Percentiles rank a stretch among this genome's conserved stretches.
phyloP scores from a whole-genome alignment of 2,329 filamentous ascomycete species.

The Graphiopsis chlorocephala region DNA sequence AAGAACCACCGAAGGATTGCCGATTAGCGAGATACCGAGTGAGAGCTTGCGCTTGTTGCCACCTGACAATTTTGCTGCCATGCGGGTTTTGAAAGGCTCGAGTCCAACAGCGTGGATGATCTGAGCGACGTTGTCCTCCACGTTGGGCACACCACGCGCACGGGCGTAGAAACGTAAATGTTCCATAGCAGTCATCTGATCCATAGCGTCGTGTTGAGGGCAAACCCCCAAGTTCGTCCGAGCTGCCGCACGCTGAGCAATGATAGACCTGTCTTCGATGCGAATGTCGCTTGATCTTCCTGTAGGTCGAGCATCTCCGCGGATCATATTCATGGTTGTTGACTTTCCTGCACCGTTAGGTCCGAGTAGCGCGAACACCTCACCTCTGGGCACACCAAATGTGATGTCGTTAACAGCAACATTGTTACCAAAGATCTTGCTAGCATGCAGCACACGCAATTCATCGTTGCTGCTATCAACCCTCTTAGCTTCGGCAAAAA shows the following conservation, averaged over 20 bases:
- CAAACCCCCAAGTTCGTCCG: slow-evolving; percentile 83
- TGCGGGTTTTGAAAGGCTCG: slow-evolving; percentile 65
- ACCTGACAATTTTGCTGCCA: slow-evolving; percentile 77
- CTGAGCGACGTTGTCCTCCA: slow-evolving; percentile 73
- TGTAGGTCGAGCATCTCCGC: slow-evolving; percentile 79
- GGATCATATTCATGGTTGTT: slow-evolving; percentile 82
- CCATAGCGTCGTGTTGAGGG: slow-evolving; percentile 73
- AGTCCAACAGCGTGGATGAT: slow-evolving; percentile 81
- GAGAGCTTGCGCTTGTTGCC: slow-evolving; percentile 93
- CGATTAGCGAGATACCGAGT: slow-evolving; percentile 86
- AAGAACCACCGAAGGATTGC: slow-evolving; percentile 81
- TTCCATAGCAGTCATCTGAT: slow-evolving; percentile 84
- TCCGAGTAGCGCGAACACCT: slow-evolving; percentile 85
- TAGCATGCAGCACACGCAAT: slow-evolving; percentile 74
- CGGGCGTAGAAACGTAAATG: slow-evolving; percentile 86
- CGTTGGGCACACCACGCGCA: slow-evolving; percentile 71
- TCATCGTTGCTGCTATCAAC: slow-evolving; percentile 64
- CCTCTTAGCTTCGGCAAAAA: slow-evolving; percentile 62
- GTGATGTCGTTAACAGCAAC: slow-evolving; percentile 85
- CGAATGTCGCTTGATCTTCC: slow-evolving; percentile 72
- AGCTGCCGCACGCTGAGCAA: slow-evolving; percentile 67
- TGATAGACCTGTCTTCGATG: slow-evolving; percentile 74
- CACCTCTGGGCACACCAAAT: slow-evolving; percentile 74
- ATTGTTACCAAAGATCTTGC: slow-evolving; percentile 73
- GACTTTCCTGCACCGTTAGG: slow-evolving; percentile 91